These are phyloP conservation scores for Eucalyptus pauciflora DNA, from an alignment of 345 rosid genomes.

Conservation along the genomic window DNA sequence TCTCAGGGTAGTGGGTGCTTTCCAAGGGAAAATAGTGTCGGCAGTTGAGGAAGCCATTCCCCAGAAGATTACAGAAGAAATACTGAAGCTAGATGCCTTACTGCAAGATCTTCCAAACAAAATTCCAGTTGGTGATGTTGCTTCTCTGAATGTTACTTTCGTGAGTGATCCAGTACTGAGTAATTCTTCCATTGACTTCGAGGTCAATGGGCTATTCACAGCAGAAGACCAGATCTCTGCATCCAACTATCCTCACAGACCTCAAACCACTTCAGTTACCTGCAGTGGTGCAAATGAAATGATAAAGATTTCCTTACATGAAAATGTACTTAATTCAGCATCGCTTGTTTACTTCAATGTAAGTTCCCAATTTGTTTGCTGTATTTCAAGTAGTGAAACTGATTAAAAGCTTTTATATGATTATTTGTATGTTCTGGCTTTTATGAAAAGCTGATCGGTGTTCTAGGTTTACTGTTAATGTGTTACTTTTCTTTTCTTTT, in stretches of 20 bases:
- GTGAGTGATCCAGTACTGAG: constrained; percentile 29
- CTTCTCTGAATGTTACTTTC: constrained; percentile 56
- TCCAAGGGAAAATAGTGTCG: constrained; percentile 35
- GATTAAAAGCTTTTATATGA: background rate
- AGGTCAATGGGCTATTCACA: constrained; percentile 39
- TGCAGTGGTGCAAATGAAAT: constrained; percentile 16
- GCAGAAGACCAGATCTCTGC: constrained; percentile 4
- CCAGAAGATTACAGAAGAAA: constrained; percentile 37
- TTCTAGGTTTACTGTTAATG: background rate
- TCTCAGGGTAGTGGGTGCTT: constrained; percentile 53
- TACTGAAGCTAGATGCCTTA: constrained; percentile 39
- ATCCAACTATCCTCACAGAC: background rate
- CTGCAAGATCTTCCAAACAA: constrained; percentile 62
- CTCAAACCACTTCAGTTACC: constrained; percentile 1
- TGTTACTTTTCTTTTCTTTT: background rate
- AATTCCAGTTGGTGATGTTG: constrained; percentile 24
- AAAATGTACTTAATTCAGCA: constrained; percentile 51
- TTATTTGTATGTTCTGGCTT: background rate
- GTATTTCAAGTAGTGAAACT: background rate
- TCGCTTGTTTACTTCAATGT: constrained; percentile 59
- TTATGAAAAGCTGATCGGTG: background rate
- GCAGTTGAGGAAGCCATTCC: constrained; percentile 41
- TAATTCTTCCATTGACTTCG: constrained; percentile 38
- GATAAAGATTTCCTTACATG: constrained; percentile 38
- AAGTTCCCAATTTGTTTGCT: constrained; percentile 9